Evolutionary conservation across 1,284 basidiomycete genomes (phyloP), one percentile per base, ranked within the genome.

Genomic region (Moesziomyces globuligerus): DNA sequence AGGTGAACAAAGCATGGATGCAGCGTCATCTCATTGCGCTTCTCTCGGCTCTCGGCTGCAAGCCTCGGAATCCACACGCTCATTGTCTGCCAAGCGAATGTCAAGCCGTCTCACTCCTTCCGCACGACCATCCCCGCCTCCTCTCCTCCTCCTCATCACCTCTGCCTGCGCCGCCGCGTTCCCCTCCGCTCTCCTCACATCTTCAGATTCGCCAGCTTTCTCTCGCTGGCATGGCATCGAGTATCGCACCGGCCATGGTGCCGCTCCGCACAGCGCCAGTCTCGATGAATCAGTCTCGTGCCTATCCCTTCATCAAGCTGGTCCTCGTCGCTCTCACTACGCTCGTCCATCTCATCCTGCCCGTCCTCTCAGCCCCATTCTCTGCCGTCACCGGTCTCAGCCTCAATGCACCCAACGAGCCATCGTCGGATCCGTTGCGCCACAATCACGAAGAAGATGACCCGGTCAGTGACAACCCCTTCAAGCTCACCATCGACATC

Each of bases 401-500:
- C 10, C n/a, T 58, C 15, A 17, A 28, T 25, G 45, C 32, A 5
- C 54, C 50, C 24, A 26, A 37, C 8, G 13, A 32, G 29, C 29
- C 29, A 11, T 3, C 37, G 1, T 23, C 47, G 1, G 11, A 26
- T n/a, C 5, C 55, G 7, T 50, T 48, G 15, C 59, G 48, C 15
- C 67, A 64, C 29, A 32, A 29, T 4, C 59, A 59, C 18, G 55
- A 58, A 3, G 47, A 65, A 7, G 54, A 66, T 17, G 72, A 72
- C 20, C 64, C 69, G 5, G 56, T 62, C 36, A 57, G 53, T 40
- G 54, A 69, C 40, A 62, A 71, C 20, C 67, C 66, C 11, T 49
- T 66, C 54, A 70, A 78, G 37, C 73, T 78, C 26, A 57, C 61
- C 36, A 32, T 78, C 43, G 74, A 75, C 50, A 61, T 72, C 24